Base-by-base conservation (phyloP, 306 rosid genomes). In the Alnus rubra region DNA sequence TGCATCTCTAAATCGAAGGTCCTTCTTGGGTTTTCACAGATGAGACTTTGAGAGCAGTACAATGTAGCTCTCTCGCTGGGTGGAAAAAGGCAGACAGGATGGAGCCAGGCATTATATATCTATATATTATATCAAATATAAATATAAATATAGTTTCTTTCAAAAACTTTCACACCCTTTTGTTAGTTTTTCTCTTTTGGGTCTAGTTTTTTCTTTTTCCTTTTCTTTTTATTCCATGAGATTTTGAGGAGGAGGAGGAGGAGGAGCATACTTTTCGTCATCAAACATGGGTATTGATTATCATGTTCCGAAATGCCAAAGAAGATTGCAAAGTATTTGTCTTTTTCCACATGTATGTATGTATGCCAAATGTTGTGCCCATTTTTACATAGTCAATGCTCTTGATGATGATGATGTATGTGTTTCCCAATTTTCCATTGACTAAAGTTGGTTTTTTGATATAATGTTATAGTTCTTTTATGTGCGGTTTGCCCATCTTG, bases 51-150 rank as follows among this genome's bases (percentile, higher is more conserved):
- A 69, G 72, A 71, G 82, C 84, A 73, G 70, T 73, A 74, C 90
- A 94, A 88, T 90, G 98, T 86, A 85, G 91, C 90, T 79, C 83
- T 71, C 81, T 79, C 76, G n/a, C 79, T 84, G 93, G 81, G 83
- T 81, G 85, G 87, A 72, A 59, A 82, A 89, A 80, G 92, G 92
- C 94, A 90, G 84, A 88, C 94, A 90, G 92, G 87, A 80, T 76
- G 86, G 88, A 88, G 94, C 94, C 94, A 90, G 92, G 94, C 94
- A 90, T 72, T 54, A 30, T 63, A 71, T 76, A 58, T 33, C 39
- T 62, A n/a, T 76, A 60, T 77, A 49, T 71, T 39, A 16, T 67
- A 67, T 68, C 72, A 78, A 53, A 60, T 65, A 71, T 71, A 52
- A 73, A 33, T 71, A 59, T 48, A 72, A 15, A 50, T 78, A 73